Evolutionary conservation across 768 basidiomycete species (phyloP).

Genomic region (Cyclocybe cylindracea): DNA sequence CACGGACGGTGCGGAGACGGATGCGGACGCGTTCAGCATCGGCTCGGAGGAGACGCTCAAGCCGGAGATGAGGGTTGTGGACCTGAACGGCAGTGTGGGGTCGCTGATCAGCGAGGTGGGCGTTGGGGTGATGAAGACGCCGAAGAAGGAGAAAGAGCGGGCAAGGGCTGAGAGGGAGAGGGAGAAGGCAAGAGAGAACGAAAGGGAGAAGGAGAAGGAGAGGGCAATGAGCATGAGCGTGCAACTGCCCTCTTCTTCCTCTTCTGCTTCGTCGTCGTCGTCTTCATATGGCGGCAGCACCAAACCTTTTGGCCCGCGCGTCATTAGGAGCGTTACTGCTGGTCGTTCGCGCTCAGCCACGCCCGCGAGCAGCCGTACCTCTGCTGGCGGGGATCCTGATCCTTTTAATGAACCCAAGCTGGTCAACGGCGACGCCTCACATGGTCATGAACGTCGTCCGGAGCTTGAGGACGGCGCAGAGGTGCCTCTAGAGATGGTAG

Average conservation of each 20-base stretch:
- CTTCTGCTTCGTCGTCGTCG: constrained; percentile 18
- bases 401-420: background rate
- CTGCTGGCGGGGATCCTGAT: background rate
- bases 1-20: constrained; percentile 7
- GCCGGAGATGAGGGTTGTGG: constrained; percentile 46
- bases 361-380: background rate
- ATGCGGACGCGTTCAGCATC: constrained; percentile 22
- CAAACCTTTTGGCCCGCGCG: constrained; percentile 41
- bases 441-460: background rate
- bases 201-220: constrained; percentile 9
- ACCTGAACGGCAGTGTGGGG: constrained; percentile 47
- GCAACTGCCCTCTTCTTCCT: constrained; percentile 10
- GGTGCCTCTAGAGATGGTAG: constrained; percentile 19
- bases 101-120: constrained; percentile 49
- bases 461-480: constrained; percentile 7
- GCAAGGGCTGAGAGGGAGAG: constrained; percentile 11
- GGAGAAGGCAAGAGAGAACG: constrained; percentile 5
- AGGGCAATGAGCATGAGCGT: constrained; percentile 20
- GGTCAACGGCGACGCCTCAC: constrained; percentile 5
- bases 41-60: constrained; percentile 70
- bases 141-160: constrained; percentile 19
- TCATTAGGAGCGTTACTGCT: constrained; percentile 58
- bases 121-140: constrained; percentile 33
- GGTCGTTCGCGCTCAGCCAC: constrained; percentile 16
- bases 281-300: background rate